Conservation (phyloP, 148 eudicot species). For the Silene uniflora region DNA sequence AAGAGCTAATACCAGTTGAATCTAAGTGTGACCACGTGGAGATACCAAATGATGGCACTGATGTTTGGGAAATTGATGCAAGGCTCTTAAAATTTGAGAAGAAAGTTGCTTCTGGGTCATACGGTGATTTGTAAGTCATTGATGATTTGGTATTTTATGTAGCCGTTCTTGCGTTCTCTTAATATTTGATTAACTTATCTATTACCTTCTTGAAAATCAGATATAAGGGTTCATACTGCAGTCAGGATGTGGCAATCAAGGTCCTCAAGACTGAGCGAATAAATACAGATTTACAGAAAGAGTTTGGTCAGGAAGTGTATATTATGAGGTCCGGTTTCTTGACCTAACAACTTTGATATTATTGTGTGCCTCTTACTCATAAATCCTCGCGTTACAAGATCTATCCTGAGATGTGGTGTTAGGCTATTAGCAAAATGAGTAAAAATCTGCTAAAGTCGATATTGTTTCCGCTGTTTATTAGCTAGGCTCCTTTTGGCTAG, state of each 20-base stretch:
- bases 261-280: slow-evolving; percentile 86
- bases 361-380: neutral
- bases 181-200: neutral
- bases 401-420: neutral
- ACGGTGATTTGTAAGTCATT: slow-evolving; percentile 91
- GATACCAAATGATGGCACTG: slow-evolving; percentile 90
- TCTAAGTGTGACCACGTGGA: slow-evolving; percentile 52
- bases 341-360: neutral
- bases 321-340: slow-evolving; percentile 75
- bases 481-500: no score
- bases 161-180: neutral
- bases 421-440: no score
- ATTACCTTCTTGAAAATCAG: slow-evolving; percentile 36
- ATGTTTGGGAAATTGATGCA: slow-evolving; percentile 98
- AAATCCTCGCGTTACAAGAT: neutral
- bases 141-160: neutral
- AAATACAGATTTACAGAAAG: slow-evolving; percentile 77
- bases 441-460: no score
- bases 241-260: slow-evolving; percentile 98
- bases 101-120: slow-evolving; percentile 94
- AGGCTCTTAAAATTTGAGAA: slow-evolving; percentile 66
- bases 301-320: slow-evolving; percentile 96
- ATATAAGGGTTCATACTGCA: slow-evolving; percentile 86
- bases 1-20: slow-evolving; percentile 38
- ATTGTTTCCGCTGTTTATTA: no score